These are phyloP conservation scores for Achlya hypogyna DNA, from an alignment of 352 stramenopile species.

Conservation along the genomic window DNA sequence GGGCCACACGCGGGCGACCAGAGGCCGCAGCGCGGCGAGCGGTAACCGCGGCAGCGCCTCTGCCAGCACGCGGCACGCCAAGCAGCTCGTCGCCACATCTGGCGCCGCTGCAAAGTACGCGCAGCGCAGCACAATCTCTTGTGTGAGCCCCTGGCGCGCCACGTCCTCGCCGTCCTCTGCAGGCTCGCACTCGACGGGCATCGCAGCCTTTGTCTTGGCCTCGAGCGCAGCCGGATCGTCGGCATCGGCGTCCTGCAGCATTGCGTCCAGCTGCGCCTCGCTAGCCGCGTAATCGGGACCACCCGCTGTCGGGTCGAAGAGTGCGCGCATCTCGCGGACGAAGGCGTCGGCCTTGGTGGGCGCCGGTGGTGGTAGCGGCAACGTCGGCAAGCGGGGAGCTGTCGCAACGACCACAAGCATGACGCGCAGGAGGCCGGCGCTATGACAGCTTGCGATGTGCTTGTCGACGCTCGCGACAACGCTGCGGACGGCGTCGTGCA, in stretches of 20 bases:
- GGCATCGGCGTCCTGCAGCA: conserved; percentile 5
- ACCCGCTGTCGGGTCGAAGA: conserved; percentile 26
- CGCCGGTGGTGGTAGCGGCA: background rate
- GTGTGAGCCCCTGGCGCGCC: conserved; percentile 28
- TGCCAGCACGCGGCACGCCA: conserved; percentile 60
- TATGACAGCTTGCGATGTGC: conserved; percentile 52
- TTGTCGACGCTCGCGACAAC: conserved; percentile 65
- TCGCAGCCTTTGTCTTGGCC: conserved; percentile 42
- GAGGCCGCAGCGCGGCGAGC: conserved; percentile 49
- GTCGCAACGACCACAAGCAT: conserved; percentile 14
- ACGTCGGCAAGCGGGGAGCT: background rate
- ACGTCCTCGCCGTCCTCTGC: conserved; percentile 24
- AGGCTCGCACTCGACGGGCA: conserved; percentile 34
- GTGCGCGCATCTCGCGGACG: conserved; percentile 52
- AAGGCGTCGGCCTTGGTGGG: conserved; percentile 36
- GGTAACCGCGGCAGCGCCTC: conserved; percentile 50
- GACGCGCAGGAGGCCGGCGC: conserved; percentile 37
- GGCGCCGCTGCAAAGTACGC: conserved; percentile 63
- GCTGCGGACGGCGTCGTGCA: conserved; percentile 65
- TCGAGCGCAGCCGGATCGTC: background rate
- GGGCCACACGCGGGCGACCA: conserved; percentile 69
- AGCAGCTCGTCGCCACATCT: conserved; percentile 59
- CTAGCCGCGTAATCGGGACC: conserved; percentile 24
- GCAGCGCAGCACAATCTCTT: conserved; percentile 69
- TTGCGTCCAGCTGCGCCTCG: conserved; percentile 14